phyloP scores from a whole-genome alignment of 345 rosid genomes.

The Litchi chinensis region DNA sequence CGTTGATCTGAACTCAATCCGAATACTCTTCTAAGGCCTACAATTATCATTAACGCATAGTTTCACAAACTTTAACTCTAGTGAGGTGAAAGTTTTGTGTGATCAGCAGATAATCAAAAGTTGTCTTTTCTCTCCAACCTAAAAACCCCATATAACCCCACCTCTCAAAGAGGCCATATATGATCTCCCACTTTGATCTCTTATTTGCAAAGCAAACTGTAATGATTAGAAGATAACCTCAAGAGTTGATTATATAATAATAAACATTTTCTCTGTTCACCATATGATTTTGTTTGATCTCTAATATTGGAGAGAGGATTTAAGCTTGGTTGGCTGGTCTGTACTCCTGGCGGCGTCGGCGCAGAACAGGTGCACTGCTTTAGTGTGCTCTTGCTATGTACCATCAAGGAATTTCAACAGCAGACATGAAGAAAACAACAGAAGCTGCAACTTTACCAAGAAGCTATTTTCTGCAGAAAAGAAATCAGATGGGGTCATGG shows the following conservation, averaged over 20 bases:
- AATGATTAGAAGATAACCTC: constrained; percentile 19
- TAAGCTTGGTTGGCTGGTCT: background rate
- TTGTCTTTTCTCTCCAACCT: constrained; percentile 4
- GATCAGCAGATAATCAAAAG: too few relatives aligned
- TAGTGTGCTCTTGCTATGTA: constrained; percentile 75
- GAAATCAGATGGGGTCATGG: constrained; percentile 34
- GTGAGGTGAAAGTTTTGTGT: too few relatives aligned
- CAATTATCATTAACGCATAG: too few relatives aligned
- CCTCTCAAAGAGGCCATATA: constrained; percentile 10
- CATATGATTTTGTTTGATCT: constrained; percentile 14
- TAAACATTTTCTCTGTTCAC: constrained; percentile 9
- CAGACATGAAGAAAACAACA: constrained; percentile 28
- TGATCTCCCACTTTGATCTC: constrained; percentile 18
- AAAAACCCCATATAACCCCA: constrained; percentile 4
- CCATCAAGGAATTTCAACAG: constrained; percentile 39
- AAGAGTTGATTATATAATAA: background rate
- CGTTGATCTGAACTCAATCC: too few relatives aligned
- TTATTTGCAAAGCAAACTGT: constrained; percentile 31
- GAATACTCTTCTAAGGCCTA: too few relatives aligned
- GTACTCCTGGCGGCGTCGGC: constrained; percentile 74
- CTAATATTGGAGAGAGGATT: background rate
- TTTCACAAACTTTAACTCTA: too few relatives aligned
- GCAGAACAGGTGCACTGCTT: constrained; percentile 62
- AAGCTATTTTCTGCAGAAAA: constrained; percentile 33
- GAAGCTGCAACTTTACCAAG: constrained; percentile 19